phyloP scores from a whole-genome alignment of 192 early-diverging fungal species.

The Linnemannia elongata region DNA sequence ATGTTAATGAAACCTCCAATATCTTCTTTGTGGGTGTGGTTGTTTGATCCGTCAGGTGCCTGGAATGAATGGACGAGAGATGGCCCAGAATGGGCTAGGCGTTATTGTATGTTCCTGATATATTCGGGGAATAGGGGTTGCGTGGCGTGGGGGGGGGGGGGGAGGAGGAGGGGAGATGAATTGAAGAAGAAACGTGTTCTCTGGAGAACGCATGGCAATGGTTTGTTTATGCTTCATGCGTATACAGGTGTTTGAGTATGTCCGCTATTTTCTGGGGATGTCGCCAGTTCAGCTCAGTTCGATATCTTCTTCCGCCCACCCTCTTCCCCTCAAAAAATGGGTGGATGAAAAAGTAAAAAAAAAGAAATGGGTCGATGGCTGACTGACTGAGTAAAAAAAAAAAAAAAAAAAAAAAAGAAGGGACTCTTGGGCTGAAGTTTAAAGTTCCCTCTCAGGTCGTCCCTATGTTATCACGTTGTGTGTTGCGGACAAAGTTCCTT shows the following conservation, averaged over 20 bases:
- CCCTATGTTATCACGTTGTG: not conserved
- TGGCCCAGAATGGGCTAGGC: not conserved
- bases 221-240: not conserved
- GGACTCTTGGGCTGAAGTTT: slow-evolving; percentile 3
- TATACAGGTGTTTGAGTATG: not conserved
- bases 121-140: not conserved
- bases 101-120: not conserved
- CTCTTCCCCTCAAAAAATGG: too few relatives aligned
- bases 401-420: too few relatives aligned
- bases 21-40: not conserved
- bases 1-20: not conserved
- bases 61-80: not conserved
- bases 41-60: not conserved
- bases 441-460: slow-evolving; percentile 3
- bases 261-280: not conserved
- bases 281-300: not conserved
- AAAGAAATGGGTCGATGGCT: too few relatives aligned
- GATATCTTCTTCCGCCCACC: too few relatives aligned
- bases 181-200: not conserved
- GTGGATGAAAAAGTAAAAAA: too few relatives aligned
- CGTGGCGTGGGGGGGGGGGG: too few relatives aligned
- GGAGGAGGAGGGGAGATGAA: too few relatives aligned
- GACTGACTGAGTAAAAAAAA: too few relatives aligned
- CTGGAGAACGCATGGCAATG: not conserved
- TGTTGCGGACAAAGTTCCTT: not conserved